phyloP scores from a whole-genome alignment of 2,329 filamentous ascomycete species.

The Dothideomycetes sp. region DNA sequence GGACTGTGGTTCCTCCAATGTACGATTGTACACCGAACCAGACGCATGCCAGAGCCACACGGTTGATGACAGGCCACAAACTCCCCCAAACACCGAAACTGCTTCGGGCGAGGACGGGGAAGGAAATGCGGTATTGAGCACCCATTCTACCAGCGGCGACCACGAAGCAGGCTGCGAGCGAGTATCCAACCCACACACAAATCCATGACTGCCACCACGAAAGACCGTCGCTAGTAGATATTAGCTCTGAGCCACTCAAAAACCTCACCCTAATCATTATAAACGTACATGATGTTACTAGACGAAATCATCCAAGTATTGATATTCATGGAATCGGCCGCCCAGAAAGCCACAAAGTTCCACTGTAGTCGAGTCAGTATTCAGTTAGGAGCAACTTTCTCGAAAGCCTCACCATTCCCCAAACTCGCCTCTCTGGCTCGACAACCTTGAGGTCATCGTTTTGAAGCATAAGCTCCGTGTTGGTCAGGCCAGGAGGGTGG shows the following conservation, averaged over 20 bases:
- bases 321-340: slow-evolving; percentile 78
- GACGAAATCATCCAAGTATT: slow-evolving; percentile 55
- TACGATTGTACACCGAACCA: slow-evolving; percentile 83
- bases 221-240: slow-evolving; percentile 61
- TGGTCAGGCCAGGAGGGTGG: slow-evolving; percentile 63
- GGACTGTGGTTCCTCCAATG: slow-evolving; percentile 62
- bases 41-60: slow-evolving; percentile 73
- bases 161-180: slow-evolving; percentile 65
- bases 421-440: slow-evolving; percentile 68
- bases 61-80: slow-evolving; percentile 81
- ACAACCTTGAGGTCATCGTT: slow-evolving; percentile 55
- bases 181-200: slow-evolving; percentile 56
- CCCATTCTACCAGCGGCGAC: slow-evolving; percentile 72
- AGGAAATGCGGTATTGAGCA: slow-evolving; percentile 78
- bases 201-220: slow-evolving; percentile 39
- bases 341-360: slow-evolving; percentile 81
- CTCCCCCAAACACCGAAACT: slow-evolving; percentile 85
- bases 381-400: too few relatives aligned
- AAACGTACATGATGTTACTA: too few relatives aligned
- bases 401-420: too few relatives aligned
- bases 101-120: slow-evolving; percentile 66
- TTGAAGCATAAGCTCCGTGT: slow-evolving; percentile 75
- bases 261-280: too few relatives aligned
- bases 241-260: too few relatives aligned
- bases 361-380: too few relatives aligned